A percentile compares a stretch with the other conserved stretches of the same genome.
Conservation (phyloP, 2,329 filamentous ascomycete genomes). For the Botrytis cinerea region DNA sequence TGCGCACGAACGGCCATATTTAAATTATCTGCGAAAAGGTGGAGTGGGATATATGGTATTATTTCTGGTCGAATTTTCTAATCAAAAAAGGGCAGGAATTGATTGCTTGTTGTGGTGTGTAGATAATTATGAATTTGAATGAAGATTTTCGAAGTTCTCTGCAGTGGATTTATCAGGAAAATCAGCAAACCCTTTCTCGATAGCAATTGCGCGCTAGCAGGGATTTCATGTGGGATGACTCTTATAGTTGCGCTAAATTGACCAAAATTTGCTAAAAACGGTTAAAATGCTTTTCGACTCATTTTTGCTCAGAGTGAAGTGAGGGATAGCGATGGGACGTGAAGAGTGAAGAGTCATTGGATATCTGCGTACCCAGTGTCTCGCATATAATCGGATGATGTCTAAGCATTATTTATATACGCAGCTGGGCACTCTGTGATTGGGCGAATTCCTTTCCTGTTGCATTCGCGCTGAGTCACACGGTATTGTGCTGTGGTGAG, state of each 20-base stretch:
- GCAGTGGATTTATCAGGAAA: conserved; percentile 5
- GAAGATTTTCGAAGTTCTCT: conserved; percentile 23
- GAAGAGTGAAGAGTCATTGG: neutral
- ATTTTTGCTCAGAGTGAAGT: conserved; percentile 19
- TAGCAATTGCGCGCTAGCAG: conserved; percentile 11
- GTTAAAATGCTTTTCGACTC: conserved; percentile 14
- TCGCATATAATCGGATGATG: neutral
- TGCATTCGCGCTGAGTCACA: neutral
- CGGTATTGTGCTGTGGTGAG: neutral
- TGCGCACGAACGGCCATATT: conserved; percentile 70
- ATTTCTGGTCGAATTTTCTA: neutral
- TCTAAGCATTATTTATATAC: neutral
- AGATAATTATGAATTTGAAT: conserved; percentile 5
- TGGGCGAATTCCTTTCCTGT: neutral
- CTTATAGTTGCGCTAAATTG: neutral
- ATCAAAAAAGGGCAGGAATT: neutral
- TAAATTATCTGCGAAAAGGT: conserved; percentile 14
- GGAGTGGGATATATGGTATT: neutral
- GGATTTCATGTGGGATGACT: conserved; percentile 20
- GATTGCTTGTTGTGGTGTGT: conserved; percentile 1
- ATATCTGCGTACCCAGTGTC: neutral
- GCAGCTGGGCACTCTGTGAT: neutral
- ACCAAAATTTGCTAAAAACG: neutral
- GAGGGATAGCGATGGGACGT: no score
- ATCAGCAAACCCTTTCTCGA: conserved; percentile 15